These are phyloP conservation scores for Linnemannia elongata DNA, from an alignment of 192 early-diverging fungal species.

Conservation along the genomic window DNA sequence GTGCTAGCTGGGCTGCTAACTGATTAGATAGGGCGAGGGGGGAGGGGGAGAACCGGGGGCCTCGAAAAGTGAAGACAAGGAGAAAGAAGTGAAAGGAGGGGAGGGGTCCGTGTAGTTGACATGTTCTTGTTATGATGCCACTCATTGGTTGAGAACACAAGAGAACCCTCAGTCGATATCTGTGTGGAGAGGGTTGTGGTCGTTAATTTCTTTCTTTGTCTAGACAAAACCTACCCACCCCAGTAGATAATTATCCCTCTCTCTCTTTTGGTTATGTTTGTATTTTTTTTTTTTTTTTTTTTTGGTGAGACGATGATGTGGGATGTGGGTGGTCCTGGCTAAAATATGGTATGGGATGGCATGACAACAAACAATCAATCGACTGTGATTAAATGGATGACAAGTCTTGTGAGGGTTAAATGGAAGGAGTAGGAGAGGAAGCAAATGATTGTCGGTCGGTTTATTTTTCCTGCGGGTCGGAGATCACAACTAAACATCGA, in stretches of 20 bases:
- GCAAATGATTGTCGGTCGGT: neutral
- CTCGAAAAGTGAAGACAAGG: neutral
- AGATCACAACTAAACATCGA: neutral
- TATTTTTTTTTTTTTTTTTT: neutral
- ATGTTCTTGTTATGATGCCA: neutral
- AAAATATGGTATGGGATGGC: neutral
- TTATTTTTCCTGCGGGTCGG: neutral
- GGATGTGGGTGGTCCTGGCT: neutral
- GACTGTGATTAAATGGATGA: neutral
- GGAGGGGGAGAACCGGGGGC: neutral
- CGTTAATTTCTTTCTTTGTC: neutral
- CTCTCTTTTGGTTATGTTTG: neutral
- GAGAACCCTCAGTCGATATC: neutral
- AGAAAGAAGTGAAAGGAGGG: neutral
- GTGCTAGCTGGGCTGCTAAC: neutral
- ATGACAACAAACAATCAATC: too few species aligned
- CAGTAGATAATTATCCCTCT: neutral
- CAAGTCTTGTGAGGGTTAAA: neutral
- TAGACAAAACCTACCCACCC: neutral
- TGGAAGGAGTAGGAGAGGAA: neutral
- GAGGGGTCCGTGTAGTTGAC: neutral
- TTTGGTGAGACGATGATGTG: slow-evolving; percentile 5
- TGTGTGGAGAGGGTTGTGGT: neutral
- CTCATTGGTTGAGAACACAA: neutral
- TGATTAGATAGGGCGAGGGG: neutral